These are phyloP conservation scores for Patellifolia procumbens DNA, from an alignment of 179 eudicot genomes.

Conservation along the genomic window DNA sequence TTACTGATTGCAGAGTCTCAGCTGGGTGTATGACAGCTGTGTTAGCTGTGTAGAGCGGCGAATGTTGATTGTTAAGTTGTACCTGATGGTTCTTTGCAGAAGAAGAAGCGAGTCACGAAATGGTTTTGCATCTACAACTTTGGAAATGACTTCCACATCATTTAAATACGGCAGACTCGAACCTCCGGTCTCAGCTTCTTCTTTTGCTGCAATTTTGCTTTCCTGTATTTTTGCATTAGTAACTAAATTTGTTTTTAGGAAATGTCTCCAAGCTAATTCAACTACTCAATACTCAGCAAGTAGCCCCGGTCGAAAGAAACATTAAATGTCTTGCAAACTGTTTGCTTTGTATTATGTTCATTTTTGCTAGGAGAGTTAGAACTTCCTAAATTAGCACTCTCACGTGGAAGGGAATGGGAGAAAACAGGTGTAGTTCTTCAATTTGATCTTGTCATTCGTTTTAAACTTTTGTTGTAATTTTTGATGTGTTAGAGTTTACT, in stretches of 20 bases:
- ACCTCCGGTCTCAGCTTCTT: conserved; percentile 19
- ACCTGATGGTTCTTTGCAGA: conserved; percentile 29
- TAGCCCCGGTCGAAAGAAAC: background rate
- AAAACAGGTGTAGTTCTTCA: too few species aligned
- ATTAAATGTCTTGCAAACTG: background rate
- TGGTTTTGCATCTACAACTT: conserved; percentile 59
- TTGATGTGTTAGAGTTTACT: too few species aligned
- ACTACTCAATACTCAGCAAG: background rate
- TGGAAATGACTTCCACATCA: conserved; percentile 29
- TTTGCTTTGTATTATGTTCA: background rate
- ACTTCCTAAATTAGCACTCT: background rate
- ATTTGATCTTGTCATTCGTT: too few species aligned
- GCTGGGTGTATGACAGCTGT: background rate
- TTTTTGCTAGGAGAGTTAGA: background rate
- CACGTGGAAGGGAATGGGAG: too few species aligned
- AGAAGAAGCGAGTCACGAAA: conserved; percentile 43
- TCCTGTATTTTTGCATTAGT: conserved; percentile 10
- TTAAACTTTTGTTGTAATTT: too few species aligned
- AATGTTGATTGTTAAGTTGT: background rate
- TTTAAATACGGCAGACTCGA: conserved; percentile 16
- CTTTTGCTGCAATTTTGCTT: conserved; percentile 22
- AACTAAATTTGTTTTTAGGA: conserved; percentile 10
- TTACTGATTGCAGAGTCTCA: background rate
- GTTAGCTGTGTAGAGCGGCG: background rate
- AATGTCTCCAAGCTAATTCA: conserved; percentile 12